Conservation (phyloP, 805 yeast genomes). For the Lipomyces japonicus region DNA sequence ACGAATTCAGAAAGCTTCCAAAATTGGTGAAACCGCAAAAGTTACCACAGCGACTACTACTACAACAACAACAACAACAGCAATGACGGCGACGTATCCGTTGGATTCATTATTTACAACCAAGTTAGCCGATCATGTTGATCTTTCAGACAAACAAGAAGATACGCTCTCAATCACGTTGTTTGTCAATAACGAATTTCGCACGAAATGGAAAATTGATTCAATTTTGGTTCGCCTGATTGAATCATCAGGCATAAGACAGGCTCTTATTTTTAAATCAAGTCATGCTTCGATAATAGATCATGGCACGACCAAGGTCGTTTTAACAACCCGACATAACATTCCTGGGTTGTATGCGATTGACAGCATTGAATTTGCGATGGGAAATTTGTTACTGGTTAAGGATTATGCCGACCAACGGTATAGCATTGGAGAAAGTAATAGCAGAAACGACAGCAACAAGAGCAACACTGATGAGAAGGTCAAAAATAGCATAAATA, state of each 20-base stretch:
- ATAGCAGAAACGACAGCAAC: not conserved
- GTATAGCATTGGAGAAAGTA: not conserved
- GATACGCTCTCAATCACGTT: slow-evolving; percentile 16
- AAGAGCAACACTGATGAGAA: too few species aligned
- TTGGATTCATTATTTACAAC: slow-evolving; percentile 14
- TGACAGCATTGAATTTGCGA: slow-evolving; percentile 30
- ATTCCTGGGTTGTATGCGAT: slow-evolving; percentile 40
- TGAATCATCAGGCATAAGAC: slow-evolving; percentile 23
- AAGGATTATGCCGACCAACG: slow-evolving; percentile 27
- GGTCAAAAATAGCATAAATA: not conserved
- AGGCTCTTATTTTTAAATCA: slow-evolving; percentile 12
- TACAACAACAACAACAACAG: too few species aligned
- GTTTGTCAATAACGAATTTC: slow-evolving; percentile 11
- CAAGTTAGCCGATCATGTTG: not conserved
- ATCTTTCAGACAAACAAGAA: slow-evolving; percentile 8
- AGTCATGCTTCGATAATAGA: slow-evolving; percentile 6
- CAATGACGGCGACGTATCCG: slow-evolving; percentile 1
- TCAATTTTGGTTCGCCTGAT: slow-evolving; percentile 13
- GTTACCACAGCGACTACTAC: not conserved
- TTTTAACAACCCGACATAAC: slow-evolving; percentile 35
- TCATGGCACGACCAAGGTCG: slow-evolving; percentile 24
- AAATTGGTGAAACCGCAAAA: not conserved
- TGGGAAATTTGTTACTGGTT: slow-evolving; percentile 33
- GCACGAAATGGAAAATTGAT: slow-evolving; percentile 12
- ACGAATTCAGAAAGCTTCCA: slow-evolving; percentile 4